A percentile compares a stretch with the other conserved stretches of the same genome.
phyloP scores from a whole-genome alignment of 257 asterid species.

The Capsicum pubescens region DNA sequence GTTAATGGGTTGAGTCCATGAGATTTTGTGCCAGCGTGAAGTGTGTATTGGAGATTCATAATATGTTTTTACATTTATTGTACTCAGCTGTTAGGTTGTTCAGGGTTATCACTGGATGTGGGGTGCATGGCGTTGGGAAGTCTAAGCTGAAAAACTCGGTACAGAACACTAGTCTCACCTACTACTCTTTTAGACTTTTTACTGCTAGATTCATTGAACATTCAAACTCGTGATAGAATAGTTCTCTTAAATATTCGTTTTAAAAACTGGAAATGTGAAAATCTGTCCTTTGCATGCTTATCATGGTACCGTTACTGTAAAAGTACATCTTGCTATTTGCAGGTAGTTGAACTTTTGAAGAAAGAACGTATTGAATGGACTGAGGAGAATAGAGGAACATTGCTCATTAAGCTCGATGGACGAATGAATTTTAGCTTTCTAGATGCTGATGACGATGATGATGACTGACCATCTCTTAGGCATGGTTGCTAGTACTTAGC shows the following conservation, averaged over 20 bases:
- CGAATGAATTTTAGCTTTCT: constrained; percentile 70
- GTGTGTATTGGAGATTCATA: constrained; percentile 18
- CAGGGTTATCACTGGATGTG: constrained; percentile 94
- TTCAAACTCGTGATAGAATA: not conserved
- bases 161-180: constrained; percentile 32
- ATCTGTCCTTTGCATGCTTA: constrained; percentile 2
- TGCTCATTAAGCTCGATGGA: constrained; percentile 71
- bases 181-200: not conserved
- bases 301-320: not conserved
- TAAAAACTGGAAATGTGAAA: not conserved
- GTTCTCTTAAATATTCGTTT: not conserved
- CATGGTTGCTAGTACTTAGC: constrained; percentile 22
- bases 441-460: constrained; percentile 64
- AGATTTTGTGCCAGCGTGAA: not conserved
- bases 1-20: not conserved
- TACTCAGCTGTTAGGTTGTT: constrained; percentile 76
- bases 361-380: constrained; percentile 70
- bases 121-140: constrained; percentile 90
- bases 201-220: not conserved
- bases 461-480: constrained; percentile 42
- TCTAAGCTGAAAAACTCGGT: constrained; percentile 87
- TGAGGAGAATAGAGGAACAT: constrained; percentile 85
- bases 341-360: constrained; percentile 71
- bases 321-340: constrained; percentile 33
- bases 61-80: constrained; percentile 24